These are phyloP conservation scores for Rhinocladiella similis DNA, from an alignment of 2,329 filamentous ascomycete species.

Conservation along the genomic window DNA sequence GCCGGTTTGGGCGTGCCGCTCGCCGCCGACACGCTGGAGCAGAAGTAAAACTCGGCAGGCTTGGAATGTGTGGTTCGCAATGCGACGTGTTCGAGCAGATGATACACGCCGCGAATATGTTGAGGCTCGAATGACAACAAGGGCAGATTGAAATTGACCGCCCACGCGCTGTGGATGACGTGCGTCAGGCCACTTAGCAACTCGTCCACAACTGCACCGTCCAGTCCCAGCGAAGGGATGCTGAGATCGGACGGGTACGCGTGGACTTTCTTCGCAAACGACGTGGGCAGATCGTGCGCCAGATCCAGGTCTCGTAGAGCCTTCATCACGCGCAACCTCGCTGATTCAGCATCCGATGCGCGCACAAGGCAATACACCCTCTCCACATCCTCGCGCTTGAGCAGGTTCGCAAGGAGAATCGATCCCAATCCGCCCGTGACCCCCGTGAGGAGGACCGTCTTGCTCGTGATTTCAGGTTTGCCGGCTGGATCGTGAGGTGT, in stretches of 20 bases:
- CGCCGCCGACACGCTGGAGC: constrained; percentile 50
- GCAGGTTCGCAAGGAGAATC: constrained; percentile 53
- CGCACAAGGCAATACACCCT: constrained; percentile 60
- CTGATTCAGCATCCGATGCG: constrained; percentile 43
- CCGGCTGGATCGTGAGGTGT: constrained; percentile 5
- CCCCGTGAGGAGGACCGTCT: constrained; percentile 53
- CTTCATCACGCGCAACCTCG: constrained; percentile 45
- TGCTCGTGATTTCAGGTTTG: neutral
- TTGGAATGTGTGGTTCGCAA: constrained; percentile 24
- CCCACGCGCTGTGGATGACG: constrained; percentile 65
- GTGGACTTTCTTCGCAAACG: constrained; percentile 38
- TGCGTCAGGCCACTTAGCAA: constrained; percentile 47
- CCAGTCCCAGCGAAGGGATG: constrained; percentile 50
- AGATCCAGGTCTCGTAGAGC: constrained; percentile 38
- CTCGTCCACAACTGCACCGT: constrained; percentile 38
- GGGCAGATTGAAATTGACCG: constrained; percentile 63
- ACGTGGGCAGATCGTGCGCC: constrained; percentile 15
- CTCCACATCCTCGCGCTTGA: constrained; percentile 35
- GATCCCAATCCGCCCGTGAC: constrained; percentile 65
- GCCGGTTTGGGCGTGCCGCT: constrained; percentile 28
- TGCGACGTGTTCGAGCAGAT: constrained; percentile 43
- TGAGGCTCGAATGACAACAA: constrained; percentile 55
- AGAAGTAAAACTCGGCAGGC: constrained; percentile 45
- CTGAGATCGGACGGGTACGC: constrained; percentile 51
- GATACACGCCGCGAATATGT: constrained; percentile 50